Evolutionary conservation across 2,329 filamentous ascomycete species (phyloP).

Genomic region (Ascochyta clinopodiicola): DNA sequence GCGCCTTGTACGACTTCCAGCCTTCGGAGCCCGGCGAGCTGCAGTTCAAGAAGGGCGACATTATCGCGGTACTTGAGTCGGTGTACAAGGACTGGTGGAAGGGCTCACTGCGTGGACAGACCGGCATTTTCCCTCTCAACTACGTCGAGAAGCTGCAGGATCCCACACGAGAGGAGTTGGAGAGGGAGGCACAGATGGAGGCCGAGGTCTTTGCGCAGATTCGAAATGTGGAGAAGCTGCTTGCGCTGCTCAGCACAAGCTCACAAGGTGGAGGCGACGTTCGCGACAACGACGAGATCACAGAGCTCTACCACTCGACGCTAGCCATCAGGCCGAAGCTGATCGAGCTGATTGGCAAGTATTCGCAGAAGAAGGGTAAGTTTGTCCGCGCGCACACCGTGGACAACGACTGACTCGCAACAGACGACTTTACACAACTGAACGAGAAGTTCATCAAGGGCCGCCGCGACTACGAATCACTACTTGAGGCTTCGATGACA

Average conservation of each 20-base stretch:
- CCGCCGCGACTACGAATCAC: slow-evolving; percentile 90
- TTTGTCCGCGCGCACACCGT: not conserved
- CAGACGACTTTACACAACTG: slow-evolving; percentile 96
- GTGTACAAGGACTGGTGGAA: slow-evolving; percentile 99
- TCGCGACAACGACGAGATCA: slow-evolving; percentile 97
- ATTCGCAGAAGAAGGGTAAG: slow-evolving; percentile 96
- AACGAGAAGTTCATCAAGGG: slow-evolving; percentile 99
- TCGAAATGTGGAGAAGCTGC: slow-evolving; percentile 78
- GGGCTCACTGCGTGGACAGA: slow-evolving; percentile 90
- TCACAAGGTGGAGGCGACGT: slow-evolving; percentile 63
- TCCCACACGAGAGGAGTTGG: slow-evolving; percentile 90
- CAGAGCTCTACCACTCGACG: slow-evolving; percentile 87
- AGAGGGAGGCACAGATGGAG: slow-evolving; percentile 96
- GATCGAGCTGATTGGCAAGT: slow-evolving; percentile 98
- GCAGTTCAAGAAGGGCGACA: slow-evolving; percentile 94
- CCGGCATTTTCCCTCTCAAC: slow-evolving; percentile 96
- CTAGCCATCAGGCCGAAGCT: slow-evolving; percentile 93
- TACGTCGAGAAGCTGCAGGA: slow-evolving; percentile 98
- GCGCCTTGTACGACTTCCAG: slow-evolving; percentile 92
- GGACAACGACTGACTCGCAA: slow-evolving; percentile 18
- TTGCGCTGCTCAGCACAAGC: slow-evolving; percentile 89
- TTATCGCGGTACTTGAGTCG: slow-evolving; percentile 95
- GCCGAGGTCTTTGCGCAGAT: slow-evolving; percentile 78
- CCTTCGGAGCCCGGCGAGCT: slow-evolving; percentile 94
- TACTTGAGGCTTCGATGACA: slow-evolving; percentile 96